A percentile compares a stretch with the other conserved stretches of the same genome.
Conservation (phyloP, 495 filamentous ascomycete species). For the Lophium mytilinum region DNA sequence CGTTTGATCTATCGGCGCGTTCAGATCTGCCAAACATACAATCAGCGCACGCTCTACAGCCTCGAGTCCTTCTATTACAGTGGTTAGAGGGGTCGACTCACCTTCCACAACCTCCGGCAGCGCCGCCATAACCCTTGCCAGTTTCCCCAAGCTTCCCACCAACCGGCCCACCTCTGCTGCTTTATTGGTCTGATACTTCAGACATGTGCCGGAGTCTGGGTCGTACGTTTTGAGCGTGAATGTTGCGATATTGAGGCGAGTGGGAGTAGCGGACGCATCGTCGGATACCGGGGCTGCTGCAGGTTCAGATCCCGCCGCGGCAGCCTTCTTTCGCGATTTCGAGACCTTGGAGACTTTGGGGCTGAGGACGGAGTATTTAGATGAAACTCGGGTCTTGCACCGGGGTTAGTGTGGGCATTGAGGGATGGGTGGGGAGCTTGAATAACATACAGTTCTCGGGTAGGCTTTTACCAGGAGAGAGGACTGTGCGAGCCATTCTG, state of each 20-base stretch:
- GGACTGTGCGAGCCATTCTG: conserved; percentile 58
- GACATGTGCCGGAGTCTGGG: conserved; percentile 60
- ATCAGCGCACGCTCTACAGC: background rate
- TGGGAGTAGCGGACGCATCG: conserved; percentile 29
- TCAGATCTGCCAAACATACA: conserved; percentile 6
- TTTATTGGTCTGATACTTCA: conserved; percentile 36
- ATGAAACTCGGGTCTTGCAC: conserved; percentile 67
- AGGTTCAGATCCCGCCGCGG: conserved; percentile 17
- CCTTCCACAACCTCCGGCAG: conserved; percentile 41
- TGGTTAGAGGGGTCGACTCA: background rate
- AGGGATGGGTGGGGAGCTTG: background rate
- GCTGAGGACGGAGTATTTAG: conserved; percentile 67
- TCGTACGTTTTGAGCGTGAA: conserved; percentile 88
- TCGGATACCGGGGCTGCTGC: conserved; percentile 23
- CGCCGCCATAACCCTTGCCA: conserved; percentile 58
- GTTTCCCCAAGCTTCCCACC: conserved; percentile 60
- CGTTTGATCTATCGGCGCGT: background rate
- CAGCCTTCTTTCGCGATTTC: conserved; percentile 24
- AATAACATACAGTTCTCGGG: conserved; percentile 49
- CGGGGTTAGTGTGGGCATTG: conserved; percentile 8
- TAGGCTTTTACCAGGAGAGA: conserved; percentile 54
- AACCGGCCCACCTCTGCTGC: conserved; percentile 79
- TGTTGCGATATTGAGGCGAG: conserved; percentile 46
- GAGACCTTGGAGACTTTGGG: conserved; percentile 30
- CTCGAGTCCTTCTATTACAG: background rate